Percentiles rank a stretch among this genome's conserved stretches.
Evolutionary conservation across 148 eudicot species (phyloP).

Genomic region (Amaranthus cruentus): DNA sequence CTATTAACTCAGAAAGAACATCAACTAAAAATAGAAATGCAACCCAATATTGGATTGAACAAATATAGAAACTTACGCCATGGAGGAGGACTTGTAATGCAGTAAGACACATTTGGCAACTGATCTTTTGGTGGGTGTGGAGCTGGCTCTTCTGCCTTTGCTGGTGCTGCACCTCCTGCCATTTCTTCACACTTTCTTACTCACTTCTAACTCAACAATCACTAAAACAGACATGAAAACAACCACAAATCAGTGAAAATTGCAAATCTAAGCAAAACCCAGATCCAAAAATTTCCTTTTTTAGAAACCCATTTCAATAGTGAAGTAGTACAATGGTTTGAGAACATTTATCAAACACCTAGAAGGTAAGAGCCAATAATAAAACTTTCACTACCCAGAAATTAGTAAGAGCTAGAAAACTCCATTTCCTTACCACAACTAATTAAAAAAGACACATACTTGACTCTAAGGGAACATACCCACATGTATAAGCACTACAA

Average conservation of each 20-base stretch:
- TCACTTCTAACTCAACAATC: constrained; percentile 8
- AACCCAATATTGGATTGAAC: constrained; percentile 15
- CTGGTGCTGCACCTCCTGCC: constrained; percentile 61
- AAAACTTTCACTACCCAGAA: constrained; percentile 3
- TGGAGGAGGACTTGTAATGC: constrained; percentile 94
- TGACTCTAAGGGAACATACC: constrained; percentile 25
- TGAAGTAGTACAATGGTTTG: not conserved
- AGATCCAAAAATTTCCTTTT: constrained; percentile 22
- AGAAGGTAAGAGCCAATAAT: not conserved
- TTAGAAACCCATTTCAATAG: constrained; percentile 7
- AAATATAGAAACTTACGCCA: constrained; percentile 69
- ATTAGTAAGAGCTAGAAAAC: constrained; percentile 9
- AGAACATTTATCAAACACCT: constrained; percentile 4
- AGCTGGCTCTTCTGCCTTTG: constrained; percentile 62
- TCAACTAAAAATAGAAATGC: constrained; percentile 9
- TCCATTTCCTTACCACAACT: constrained; percentile 7
- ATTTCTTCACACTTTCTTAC: constrained; percentile 25
- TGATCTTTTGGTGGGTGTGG: constrained; percentile 95
- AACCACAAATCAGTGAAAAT: constrained; percentile 11
- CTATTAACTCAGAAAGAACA: not conserved
- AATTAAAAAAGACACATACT: constrained; percentile 19
- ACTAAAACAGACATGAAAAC: not conserved
- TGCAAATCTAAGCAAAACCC: constrained; percentile 29
- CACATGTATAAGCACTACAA: constrained; percentile 30
- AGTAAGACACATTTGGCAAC: constrained; percentile 78